Evolutionary conservation across 768 basidiomycete genomes (phyloP).

Genomic region (Dictyophora rubrovolvata): DNA sequence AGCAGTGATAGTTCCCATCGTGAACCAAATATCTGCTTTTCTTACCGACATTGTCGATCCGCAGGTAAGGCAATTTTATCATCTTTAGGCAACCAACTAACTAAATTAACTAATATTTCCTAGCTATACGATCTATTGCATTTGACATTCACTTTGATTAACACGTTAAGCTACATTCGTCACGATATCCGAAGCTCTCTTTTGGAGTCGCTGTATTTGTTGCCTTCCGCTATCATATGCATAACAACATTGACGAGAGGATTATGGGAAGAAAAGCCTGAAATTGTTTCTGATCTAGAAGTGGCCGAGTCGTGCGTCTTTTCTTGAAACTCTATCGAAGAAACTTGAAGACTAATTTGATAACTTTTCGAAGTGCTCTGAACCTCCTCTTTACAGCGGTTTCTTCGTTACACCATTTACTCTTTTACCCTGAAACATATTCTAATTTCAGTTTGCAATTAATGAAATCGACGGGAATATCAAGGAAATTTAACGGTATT

Average conservation of each 20-base stretch:
- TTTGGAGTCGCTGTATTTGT: constrained; percentile 40
- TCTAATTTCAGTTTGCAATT: constrained; percentile 51
- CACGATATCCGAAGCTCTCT: constrained; percentile 29
- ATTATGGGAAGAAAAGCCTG: constrained; percentile 58
- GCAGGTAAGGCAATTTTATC: neutral
- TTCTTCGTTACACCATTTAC: constrained; percentile 53
- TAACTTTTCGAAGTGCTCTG: constrained; percentile 32
- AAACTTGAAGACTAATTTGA: constrained; percentile 10
- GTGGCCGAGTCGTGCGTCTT: constrained; percentile 28
- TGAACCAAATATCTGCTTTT: constrained; percentile 9
- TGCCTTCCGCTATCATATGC: constrained; percentile 56
- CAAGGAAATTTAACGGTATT: constrained; percentile 48
- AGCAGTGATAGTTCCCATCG: constrained; percentile 1
- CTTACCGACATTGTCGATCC: constrained; percentile 2
- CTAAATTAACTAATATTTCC: neutral
- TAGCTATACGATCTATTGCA: neutral
- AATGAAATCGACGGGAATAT: constrained; percentile 34
- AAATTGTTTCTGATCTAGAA: constrained; percentile 27
- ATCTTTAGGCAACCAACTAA: neutral
- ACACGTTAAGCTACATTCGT: constrained; percentile 29
- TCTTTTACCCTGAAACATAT: constrained; percentile 37
- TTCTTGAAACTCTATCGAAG: neutral
- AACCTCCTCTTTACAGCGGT: constrained; percentile 41
- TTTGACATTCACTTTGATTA: constrained; percentile 30
- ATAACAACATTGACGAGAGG: constrained; percentile 41